Evolutionary conservation across 129 eudicot species (phyloP).

Genomic region (Pittosporum tobira): DNA sequence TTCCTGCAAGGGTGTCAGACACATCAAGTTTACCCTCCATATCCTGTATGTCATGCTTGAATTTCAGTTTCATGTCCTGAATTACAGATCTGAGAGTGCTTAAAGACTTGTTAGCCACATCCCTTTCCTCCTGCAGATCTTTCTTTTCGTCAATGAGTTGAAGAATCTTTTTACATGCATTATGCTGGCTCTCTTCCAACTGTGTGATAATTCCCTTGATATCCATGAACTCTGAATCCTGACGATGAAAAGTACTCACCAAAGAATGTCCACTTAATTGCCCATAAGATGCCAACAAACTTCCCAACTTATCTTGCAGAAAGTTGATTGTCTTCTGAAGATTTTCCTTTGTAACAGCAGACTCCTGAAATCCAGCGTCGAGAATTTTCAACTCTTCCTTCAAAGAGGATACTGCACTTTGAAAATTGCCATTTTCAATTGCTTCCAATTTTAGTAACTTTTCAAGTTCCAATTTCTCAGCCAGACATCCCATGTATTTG

Average conservation of each 20-base stretch:
- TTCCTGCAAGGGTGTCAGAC: constrained; percentile 40
- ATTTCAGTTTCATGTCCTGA: constrained; percentile 42
- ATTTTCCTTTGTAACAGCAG: constrained; percentile 25
- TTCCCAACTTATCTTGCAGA: constrained; percentile 35
- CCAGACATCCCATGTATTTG: constrained; percentile 44
- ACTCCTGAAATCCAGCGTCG: constrained; percentile 17
- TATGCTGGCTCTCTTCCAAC: constrained; percentile 39
- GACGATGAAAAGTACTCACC: constrained; percentile 1
- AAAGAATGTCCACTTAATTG: constrained; percentile 14
- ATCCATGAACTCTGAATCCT: constrained; percentile 11
- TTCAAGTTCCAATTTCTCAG: constrained; percentile 49
- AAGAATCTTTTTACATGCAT: constrained; percentile 16
- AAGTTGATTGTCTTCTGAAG: constrained; percentile 27
- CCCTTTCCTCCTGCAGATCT: constrained; percentile 35
- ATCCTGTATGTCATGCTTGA: constrained; percentile 33
- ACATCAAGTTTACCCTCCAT: constrained; percentile 37
- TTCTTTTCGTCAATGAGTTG: constrained; percentile 40
- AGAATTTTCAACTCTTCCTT: constrained; percentile 37
- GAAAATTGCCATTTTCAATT: constrained; percentile 35
- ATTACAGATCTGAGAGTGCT: constrained; percentile 31
- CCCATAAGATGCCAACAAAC: constrained; percentile 29
- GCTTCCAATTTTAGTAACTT: constrained; percentile 28
- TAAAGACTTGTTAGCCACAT: constrained; percentile 28
- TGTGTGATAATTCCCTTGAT: constrained; percentile 16
- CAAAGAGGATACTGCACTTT: constrained; percentile 25